These are phyloP conservation scores for Orbilia quercus DNA, from an alignment of 2,329 filamentous ascomycete genomes.

Conservation along the genomic window DNA sequence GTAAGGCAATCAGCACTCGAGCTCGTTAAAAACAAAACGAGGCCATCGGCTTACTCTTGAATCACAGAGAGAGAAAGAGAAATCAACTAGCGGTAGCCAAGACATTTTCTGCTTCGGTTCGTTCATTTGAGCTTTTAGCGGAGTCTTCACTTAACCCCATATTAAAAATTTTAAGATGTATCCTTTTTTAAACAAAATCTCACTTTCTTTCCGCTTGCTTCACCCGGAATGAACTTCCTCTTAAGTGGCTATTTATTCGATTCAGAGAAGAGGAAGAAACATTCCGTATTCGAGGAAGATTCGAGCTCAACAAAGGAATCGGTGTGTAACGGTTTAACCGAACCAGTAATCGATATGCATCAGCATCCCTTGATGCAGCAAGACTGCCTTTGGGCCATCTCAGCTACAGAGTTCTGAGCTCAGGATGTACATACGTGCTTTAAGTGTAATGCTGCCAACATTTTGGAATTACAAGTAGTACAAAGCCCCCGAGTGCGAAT, in stretches of 20 bases:
- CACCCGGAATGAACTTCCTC: too few relatives aligned
- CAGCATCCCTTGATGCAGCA: constrained; percentile 2
- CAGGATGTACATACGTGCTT: constrained; percentile 1
- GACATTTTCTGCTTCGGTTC: too few relatives aligned
- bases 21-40: too few relatives aligned
- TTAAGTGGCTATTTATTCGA: too few relatives aligned
- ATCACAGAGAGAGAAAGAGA: constrained; percentile 5
- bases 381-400: constrained; percentile 18
- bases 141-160: too few relatives aligned
- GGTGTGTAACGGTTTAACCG: constrained; percentile 46
- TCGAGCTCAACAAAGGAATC: constrained; percentile 22
- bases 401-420: constrained; percentile 46
- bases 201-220: too few relatives aligned
- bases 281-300: background rate
- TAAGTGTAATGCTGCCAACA: constrained; percentile 43
- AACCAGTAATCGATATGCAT: constrained; percentile 14
- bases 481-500: constrained; percentile 40
- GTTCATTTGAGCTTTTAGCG: too few relatives aligned
- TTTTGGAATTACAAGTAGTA: constrained; percentile 41
- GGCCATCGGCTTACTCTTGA: background rate
- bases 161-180: too few relatives aligned
- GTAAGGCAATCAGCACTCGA: constrained; percentile 5
- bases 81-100: background rate
- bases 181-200: too few relatives aligned
- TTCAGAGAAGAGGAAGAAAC: too few relatives aligned